phyloP scores from a whole-genome alignment of 78 protist species.

The slime mould (Dictyostelium discoideum) region DNA sequence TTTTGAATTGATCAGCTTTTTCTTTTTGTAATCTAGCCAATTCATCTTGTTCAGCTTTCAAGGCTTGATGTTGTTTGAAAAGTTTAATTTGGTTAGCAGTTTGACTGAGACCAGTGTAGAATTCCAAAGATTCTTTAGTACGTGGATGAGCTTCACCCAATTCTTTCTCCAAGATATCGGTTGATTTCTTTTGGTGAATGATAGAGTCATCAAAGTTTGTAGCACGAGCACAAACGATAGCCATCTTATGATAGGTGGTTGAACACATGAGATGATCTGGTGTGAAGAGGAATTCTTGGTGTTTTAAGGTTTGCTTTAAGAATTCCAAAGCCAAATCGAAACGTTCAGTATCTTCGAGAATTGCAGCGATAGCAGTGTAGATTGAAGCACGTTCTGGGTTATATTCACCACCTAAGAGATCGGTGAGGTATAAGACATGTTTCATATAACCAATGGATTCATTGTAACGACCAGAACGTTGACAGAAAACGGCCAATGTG shows the following conservation, averaged over 20 bases:
- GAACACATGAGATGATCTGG: conserved; percentile 1
- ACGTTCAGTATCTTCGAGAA: conserved; percentile 54
- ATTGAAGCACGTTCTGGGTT: conserved; percentile 78
- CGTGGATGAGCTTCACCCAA: conserved; percentile 59
- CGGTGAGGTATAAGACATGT: conserved; percentile 50
- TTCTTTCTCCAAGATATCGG: conserved; percentile 19
- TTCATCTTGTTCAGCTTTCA: neutral
- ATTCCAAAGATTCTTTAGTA: conserved; percentile 21
- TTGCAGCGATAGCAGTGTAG: conserved; percentile 28
- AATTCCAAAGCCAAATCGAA: conserved; percentile 28
- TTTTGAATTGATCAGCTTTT: neutral
- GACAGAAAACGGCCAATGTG: conserved; percentile 76
- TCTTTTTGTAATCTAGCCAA: conserved; percentile 9
- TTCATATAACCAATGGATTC: conserved; percentile 67
- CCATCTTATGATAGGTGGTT: conserved; percentile 18
- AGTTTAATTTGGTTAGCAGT: neutral
- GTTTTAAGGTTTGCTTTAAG: conserved; percentile 16
- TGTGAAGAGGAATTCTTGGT: conserved; percentile 53
- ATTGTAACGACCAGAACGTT: conserved; percentile 34
- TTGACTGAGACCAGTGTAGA: neutral
- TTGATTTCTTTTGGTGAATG: neutral
- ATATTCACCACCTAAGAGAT: conserved; percentile 45
- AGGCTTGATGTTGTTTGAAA: neutral
- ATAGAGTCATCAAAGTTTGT: conserved; percentile 16
- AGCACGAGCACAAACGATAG: neutral